Conservation (phyloP, 192 early-diverging fungal genomes). For the Pilaira anomala region DNA sequence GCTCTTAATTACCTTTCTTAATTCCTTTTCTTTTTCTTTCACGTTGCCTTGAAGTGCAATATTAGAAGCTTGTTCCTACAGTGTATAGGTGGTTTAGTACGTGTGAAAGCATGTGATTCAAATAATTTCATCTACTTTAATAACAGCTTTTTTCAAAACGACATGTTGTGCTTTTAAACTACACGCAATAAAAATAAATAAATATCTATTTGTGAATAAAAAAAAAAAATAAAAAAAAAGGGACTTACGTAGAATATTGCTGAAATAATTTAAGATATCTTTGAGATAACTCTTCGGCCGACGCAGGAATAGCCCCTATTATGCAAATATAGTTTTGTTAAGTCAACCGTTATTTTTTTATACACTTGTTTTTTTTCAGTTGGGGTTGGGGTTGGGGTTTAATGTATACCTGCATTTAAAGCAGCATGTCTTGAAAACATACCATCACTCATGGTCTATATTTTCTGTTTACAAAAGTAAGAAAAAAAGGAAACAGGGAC, state of each 20-base stretch:
- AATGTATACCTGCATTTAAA: constrained; percentile 31
- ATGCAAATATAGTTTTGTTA: not conserved
- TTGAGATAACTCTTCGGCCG: constrained; percentile 52
- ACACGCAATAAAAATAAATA: not conserved
- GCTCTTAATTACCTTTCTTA: constrained; percentile 45
- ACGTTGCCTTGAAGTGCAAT: constrained; percentile 43
- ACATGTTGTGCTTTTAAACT: constrained; percentile 56
- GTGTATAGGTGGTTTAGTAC: not conserved
- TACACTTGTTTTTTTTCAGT: not conserved
- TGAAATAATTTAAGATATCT: constrained; percentile 55
- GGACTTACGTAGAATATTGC: constrained; percentile 49
- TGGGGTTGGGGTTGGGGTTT: too few relatives aligned
- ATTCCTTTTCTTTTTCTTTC: constrained; percentile 57
- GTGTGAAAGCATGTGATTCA: not conserved
- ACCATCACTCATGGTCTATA: constrained; percentile 25
- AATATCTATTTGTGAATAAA: too few relatives aligned
- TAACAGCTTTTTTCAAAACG: constrained; percentile 55
- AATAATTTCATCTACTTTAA: constrained; percentile 40
- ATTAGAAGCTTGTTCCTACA: constrained; percentile 57
- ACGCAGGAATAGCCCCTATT: constrained; percentile 34
- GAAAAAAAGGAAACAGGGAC: too few relatives aligned
- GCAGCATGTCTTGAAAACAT: constrained; percentile 21
- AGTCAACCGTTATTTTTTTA: not conserved
- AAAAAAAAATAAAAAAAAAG: too few relatives aligned
- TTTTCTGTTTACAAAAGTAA: constrained; percentile 10